Evolutionary conservation across 495 filamentous ascomycete species (phyloP), one percentile per base, ranked within the genome.

Genomic region (Parachaetomium inaequale): DNA sequence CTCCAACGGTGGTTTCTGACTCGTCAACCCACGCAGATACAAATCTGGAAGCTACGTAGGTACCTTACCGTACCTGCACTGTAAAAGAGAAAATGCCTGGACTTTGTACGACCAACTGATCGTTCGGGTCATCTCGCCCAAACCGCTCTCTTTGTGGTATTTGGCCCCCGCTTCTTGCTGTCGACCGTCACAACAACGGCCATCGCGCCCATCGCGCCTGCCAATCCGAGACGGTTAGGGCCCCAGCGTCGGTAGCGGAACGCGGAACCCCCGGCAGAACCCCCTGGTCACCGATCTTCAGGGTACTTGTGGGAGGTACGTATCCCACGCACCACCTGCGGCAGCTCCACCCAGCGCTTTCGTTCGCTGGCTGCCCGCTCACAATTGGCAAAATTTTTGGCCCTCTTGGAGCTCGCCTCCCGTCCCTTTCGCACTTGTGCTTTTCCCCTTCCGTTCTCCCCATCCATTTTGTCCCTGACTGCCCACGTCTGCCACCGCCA

Each of bases 321-420:
- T 49, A 58, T 49, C 47, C 46, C 36, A 60, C 31, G 29, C 6
- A 17, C 19, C 34, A 53, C 19, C 42, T 40, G 32, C 38, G 5
- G 54, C 61, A 34, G 36, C 45, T 26, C 43, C 31, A 54, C 55
- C 38, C 17, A 56, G 62, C 52, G 25, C 49, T 60, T 65, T 65
- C 32, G 28, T 50, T 61, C 17, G 25, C 21, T 38, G n/a, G 17
- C 34, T 36, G 7, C 0, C 28, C 19, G 36, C 25, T 21, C 31
- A 34, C 38, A 56, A 64, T 58, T 61, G 63, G 58, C 45, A 54
- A 65, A 53, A 26, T 15, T 57, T 61, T 59, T 68, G 50, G 59
- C 46, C 7, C 42, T 50, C 58, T 31, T 57, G 59, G 59, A 62
- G 54, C 45, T 60, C 59, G 23, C 25, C 52, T 25, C 40, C n/a